Evolutionary conservation across 1,284 basidiomycete species (phyloP).

Genomic region (Trametes polyzona): DNA sequence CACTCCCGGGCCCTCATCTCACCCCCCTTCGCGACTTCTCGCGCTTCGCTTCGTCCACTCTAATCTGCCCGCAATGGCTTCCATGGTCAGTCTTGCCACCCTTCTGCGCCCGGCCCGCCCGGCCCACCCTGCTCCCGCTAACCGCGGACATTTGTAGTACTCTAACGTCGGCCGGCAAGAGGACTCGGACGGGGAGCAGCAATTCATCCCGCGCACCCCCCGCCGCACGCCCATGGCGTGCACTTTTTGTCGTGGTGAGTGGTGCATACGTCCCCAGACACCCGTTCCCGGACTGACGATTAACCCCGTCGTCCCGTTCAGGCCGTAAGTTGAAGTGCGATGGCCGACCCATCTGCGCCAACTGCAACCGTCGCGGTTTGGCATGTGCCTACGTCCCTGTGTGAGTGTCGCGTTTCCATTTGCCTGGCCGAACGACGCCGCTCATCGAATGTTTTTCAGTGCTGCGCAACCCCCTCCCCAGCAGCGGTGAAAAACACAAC

Average conservation of each 20-base stretch:
- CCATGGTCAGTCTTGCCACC: constrained; percentile 11
- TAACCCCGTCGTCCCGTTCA: constrained; percentile 6
- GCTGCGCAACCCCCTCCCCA: neutral
- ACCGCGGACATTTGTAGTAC: constrained; percentile 7
- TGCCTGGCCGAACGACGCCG: neutral
- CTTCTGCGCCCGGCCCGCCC: too few species aligned
- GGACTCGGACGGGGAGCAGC: constrained; percentile 35
- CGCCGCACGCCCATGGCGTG: constrained; percentile 39
- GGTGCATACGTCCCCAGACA: neutral
- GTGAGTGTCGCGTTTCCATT: constrained; percentile 7
- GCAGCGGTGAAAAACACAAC: neutral
- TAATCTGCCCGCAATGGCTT: constrained; percentile 13
- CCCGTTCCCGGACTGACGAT: neutral
- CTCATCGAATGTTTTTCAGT: neutral
- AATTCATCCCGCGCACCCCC: constrained; percentile 35
- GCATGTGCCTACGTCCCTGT: constrained; percentile 37
- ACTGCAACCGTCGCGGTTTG: constrained; percentile 37
- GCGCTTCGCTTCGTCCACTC: constrained; percentile 6
- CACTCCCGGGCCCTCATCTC: neutral
- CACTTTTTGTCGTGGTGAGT: constrained; percentile 37
- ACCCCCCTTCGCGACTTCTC: constrained; percentile 12
- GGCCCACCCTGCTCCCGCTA: neutral
- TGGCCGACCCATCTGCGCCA: constrained; percentile 37
- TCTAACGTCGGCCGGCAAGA: constrained; percentile 21
- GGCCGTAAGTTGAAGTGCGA: constrained; percentile 40